Conservation (phyloP, 176 grass and related monocot genomes). For the Carex pumila region DNA sequence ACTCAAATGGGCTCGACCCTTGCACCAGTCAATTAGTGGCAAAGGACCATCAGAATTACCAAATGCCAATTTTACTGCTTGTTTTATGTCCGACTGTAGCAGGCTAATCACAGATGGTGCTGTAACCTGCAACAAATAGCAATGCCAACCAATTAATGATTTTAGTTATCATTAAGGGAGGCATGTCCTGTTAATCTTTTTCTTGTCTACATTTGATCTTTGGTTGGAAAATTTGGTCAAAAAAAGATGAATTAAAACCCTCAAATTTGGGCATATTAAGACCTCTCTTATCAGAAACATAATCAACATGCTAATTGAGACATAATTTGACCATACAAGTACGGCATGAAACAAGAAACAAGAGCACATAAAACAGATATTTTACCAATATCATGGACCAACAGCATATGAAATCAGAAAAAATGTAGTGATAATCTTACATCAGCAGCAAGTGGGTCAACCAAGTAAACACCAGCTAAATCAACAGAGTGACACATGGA, state of each 20-base stretch:
- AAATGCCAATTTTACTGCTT: slow-evolving; percentile 82
- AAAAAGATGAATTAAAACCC: not conserved
- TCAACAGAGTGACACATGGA: slow-evolving; percentile 88
- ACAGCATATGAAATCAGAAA: not conserved
- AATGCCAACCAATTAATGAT: not conserved
- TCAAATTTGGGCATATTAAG: not conserved
- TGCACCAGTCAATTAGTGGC: slow-evolving; percentile 90
- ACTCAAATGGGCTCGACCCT: slow-evolving; percentile 43
- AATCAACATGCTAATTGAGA: not conserved
- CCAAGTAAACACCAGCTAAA: slow-evolving; percentile 81
- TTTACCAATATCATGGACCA: not conserved
- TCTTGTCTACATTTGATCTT: slow-evolving; percentile 6
- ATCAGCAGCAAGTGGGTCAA: slow-evolving; percentile 90
- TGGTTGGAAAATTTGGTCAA: not conserved
- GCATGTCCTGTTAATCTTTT: not conserved
- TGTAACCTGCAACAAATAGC: slow-evolving; percentile 61
- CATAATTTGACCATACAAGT: not conserved
- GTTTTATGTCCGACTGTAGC: slow-evolving; percentile 88
- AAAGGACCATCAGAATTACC: slow-evolving; percentile 84
- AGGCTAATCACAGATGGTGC: slow-evolving; percentile 72
- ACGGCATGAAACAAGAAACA: not conserved
- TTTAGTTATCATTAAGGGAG: not conserved
- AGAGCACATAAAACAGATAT: not conserved
- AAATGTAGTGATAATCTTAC: slow-evolving; percentile 33
- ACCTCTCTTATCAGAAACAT: not conserved